Evolutionary conservation across 2,329 filamentous ascomycete genomes (phyloP).

Genomic region (Rachicladosporium sp.): DNA sequence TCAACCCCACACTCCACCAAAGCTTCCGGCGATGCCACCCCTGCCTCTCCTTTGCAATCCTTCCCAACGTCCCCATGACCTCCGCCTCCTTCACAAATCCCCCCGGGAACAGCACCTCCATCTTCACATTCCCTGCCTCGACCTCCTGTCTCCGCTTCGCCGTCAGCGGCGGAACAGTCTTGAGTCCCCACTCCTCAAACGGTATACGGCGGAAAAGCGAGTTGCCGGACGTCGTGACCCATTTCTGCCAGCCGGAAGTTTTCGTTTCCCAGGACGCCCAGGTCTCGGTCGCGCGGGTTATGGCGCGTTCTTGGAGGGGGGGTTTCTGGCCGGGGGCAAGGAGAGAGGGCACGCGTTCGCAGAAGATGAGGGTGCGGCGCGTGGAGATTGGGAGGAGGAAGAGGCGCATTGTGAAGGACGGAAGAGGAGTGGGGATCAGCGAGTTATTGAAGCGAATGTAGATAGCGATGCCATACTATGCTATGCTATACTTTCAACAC

Average conservation of each 20-base stretch:
- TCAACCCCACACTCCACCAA: slow-evolving; percentile 67
- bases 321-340: slow-evolving; percentile 36
- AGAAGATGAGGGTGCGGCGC: slow-evolving; percentile 81
- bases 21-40: slow-evolving; percentile 63
- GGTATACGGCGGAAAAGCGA: slow-evolving; percentile 73
- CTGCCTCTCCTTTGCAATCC: slow-evolving; percentile 69
- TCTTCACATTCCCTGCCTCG: slow-evolving; percentile 45
- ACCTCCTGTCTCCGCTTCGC: slow-evolving; percentile 53
- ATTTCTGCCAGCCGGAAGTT: slow-evolving; percentile 62
- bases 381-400: slow-evolving; percentile 91
- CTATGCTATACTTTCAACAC: no score
- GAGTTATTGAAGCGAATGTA: no score
- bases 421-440: no score
- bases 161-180: slow-evolving; percentile 78
- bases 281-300: slow-evolving; percentile 57
- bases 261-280: slow-evolving; percentile 85
- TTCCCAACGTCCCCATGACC: slow-evolving; percentile 44
- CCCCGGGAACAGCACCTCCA: slow-evolving; percentile 51
- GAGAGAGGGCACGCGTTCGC: slow-evolving; percentile 49
- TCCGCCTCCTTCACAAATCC: slow-evolving; percentile 48
- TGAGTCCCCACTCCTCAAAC: slow-evolving; percentile 95
- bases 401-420: slow-evolving; percentile 56
- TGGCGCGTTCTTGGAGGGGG: slow-evolving; percentile 55
- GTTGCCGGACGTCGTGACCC: slow-evolving; percentile 78
- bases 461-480: no score